Percentiles rank a stretch among this genome's conserved stretches.
Conservation (phyloP, 208 protist genomes). For the Leishmania tarentolae region DNA sequence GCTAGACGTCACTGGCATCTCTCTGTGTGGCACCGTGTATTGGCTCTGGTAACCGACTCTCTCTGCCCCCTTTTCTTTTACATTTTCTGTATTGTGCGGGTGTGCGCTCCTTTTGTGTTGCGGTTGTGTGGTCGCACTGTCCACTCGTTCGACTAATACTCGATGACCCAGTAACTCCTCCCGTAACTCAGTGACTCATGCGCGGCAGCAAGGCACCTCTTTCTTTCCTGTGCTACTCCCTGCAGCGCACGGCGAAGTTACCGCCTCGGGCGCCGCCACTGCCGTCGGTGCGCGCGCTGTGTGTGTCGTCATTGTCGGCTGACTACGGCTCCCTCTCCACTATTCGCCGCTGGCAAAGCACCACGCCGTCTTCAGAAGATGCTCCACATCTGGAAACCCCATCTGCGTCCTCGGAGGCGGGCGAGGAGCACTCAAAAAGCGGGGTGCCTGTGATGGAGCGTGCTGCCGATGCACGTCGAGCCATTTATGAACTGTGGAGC, state of each 20-base stretch:
- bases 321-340: not conserved
- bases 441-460: constrained; percentile 58
- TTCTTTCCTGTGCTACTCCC: constrained; percentile 8
- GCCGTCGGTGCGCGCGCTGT: not conserved
- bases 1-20: not conserved
- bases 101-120: not conserved
- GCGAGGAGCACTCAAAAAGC: not conserved
- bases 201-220: constrained; percentile 8
- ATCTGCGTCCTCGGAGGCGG: not conserved
- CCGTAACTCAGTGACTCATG: constrained; percentile 3
- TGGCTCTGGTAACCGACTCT: not conserved
- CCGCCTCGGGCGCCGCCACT: not conserved
- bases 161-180: not conserved
- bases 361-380: not conserved
- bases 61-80: not conserved
- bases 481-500: constrained; percentile 77
- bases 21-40: not conserved
- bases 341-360: constrained; percentile 14
- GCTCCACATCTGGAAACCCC: not conserved
- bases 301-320: not conserved
- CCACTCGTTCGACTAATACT: not conserved
- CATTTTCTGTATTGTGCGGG: not conserved
- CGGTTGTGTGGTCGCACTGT: not conserved
- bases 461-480: constrained; percentile 64
- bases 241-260: constrained; percentile 2